phyloP scores from a whole-genome alignment of 805 yeast species.

The Torulaspora delbrueckii region DNA sequence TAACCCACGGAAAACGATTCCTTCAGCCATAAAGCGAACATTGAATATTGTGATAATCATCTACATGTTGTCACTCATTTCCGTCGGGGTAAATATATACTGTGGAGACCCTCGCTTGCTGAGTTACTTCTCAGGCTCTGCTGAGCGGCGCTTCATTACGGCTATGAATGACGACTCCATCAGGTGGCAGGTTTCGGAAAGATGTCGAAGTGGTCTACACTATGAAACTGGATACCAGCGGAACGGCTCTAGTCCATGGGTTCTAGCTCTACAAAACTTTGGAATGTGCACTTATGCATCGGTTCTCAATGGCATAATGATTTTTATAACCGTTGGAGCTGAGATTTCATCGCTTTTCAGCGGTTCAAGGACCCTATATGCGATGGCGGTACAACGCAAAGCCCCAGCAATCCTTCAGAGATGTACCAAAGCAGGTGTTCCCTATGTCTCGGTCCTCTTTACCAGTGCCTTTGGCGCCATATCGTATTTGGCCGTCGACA shows the following conservation, averaged over 20 bases:
- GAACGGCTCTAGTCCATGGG: slow-evolving; percentile 55
- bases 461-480: slow-evolving; percentile 57
- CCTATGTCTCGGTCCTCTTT: slow-evolving; percentile 62
- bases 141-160: slow-evolving; percentile 12
- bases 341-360: slow-evolving; percentile 55
- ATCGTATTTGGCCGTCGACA: slow-evolving; percentile 55
- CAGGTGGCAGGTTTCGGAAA: slow-evolving; percentile 60
- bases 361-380: slow-evolving; percentile 55
- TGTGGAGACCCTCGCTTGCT: slow-evolving; percentile 72
- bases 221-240: slow-evolving; percentile 44
- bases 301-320: slow-evolving; percentile 48
- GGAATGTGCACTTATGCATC: slow-evolving; percentile 48
- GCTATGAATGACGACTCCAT: slow-evolving; percentile 17
- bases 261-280: slow-evolving; percentile 50
- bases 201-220: slow-evolving; percentile 62
- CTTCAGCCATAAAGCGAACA: slow-evolving; percentile 69
- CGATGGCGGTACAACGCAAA: slow-evolving; percentile 49
- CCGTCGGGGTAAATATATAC: slow-evolving; percentile 67
- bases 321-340: slow-evolving; percentile 53
- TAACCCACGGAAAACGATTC: slow-evolving; percentile 71
- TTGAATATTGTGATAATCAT: slow-evolving; percentile 65
- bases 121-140: slow-evolving; percentile 40
- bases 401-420: slow-evolving; percentile 57
- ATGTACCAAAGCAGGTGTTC: slow-evolving; percentile 65
- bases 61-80: slow-evolving; percentile 61